Evolutionary conservation across 768 basidiomycete species (phyloP).

Genomic region (Russula compacta): DNA sequence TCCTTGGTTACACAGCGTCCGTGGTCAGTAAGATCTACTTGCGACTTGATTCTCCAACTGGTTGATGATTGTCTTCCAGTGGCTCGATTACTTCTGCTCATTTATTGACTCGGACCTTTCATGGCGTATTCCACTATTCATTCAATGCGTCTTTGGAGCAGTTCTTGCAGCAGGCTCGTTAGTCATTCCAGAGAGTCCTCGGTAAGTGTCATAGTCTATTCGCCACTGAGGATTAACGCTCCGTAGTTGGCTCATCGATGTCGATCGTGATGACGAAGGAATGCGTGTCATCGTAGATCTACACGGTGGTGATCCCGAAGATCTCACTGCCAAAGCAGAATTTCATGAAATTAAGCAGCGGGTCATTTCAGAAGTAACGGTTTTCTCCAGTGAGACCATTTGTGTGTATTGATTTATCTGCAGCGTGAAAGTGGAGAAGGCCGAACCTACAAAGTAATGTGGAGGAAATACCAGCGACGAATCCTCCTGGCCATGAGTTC

Average conservation of each 20-base stretch:
- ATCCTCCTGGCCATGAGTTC: constrained; percentile 93
- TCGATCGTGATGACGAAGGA: constrained; percentile 73
- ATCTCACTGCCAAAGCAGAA: constrained; percentile 67
- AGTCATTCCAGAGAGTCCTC: constrained; percentile 82
- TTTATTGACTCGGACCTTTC: constrained; percentile 76
- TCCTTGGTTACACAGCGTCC: constrained; percentile 82
- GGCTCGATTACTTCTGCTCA: constrained; percentile 92
- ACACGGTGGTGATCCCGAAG: constrained; percentile 69
- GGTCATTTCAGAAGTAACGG: constrained; percentile 55
- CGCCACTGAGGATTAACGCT: not conserved
- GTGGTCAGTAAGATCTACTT: constrained; percentile 48
- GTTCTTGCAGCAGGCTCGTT: constrained; percentile 75
- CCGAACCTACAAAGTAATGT: constrained; percentile 73
- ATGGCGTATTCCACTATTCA: constrained; percentile 86
- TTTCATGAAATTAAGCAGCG: constrained; percentile 84
- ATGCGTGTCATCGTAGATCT: constrained; percentile 81
- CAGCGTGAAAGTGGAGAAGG: constrained; percentile 71
- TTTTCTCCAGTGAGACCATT: not conserved
- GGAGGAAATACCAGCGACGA: constrained; percentile 77
- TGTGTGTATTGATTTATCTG: not conserved
- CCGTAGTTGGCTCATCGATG: constrained; percentile 81
- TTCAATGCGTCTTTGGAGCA: constrained; percentile 81
- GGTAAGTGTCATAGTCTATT: constrained; percentile 35
- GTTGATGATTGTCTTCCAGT: constrained; percentile 35
- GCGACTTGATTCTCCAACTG: not conserved